These are phyloP conservation scores for Pycnococcus provasolii DNA, from an alignment of 139 green algal species.

Conservation along the genomic window DNA sequence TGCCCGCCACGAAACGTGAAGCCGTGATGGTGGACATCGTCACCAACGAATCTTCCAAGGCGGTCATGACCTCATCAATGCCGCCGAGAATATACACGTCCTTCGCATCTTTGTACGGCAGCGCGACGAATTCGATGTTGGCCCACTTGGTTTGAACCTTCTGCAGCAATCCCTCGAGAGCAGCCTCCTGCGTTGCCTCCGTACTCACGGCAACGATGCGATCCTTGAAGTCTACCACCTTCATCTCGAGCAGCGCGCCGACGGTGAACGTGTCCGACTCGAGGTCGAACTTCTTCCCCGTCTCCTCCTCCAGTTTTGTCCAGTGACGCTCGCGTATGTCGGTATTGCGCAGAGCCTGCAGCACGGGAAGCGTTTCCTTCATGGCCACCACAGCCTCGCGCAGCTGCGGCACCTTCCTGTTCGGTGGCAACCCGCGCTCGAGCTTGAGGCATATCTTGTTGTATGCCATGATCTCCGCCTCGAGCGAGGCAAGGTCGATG, in stretches of 20 bases:
- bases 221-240: conserved; percentile 48
- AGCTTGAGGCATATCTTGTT: conserved; percentile 49
- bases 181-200: conserved; percentile 61
- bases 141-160: conserved; percentile 60
- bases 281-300: conserved; percentile 33
- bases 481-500: conserved; percentile 50
- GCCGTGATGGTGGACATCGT: conserved; percentile 73
- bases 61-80: conserved; percentile 61
- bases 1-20: conserved; percentile 55
- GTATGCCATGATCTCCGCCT: conserved; percentile 47
- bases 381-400: conserved; percentile 46
- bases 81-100: conserved; percentile 67
- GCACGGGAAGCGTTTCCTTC: conserved; percentile 48
- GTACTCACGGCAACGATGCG: conserved; percentile 44
- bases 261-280: conserved; percentile 47
- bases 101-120: conserved; percentile 74
- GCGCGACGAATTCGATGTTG: conserved; percentile 57
- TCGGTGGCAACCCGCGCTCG: conserved; percentile 57
- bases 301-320: conserved; percentile 51
- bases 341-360: conserved; percentile 49
- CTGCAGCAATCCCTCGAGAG: conserved; percentile 61
- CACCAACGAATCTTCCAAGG: conserved; percentile 71
- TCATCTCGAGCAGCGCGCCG: conserved; percentile 41
- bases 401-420: conserved; percentile 53
- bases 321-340: conserved; percentile 60